phyloP scores from a whole-genome alignment of 2,329 filamentous ascomycete species.

The Zymoseptoria tritici region DNA sequence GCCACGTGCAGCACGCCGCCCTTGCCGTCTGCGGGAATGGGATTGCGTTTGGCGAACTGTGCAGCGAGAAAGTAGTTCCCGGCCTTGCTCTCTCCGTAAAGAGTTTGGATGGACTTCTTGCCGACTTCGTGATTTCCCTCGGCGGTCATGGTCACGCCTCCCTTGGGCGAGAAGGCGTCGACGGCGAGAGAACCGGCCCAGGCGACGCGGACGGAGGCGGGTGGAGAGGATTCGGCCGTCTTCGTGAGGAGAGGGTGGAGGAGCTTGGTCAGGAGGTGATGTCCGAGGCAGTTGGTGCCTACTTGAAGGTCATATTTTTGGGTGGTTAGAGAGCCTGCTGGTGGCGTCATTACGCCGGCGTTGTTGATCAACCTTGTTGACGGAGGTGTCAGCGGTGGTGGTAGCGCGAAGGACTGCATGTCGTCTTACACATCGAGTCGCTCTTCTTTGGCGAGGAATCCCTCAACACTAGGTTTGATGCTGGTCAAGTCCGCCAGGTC shows the following conservation, averaged over 20 bases:
- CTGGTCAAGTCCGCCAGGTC: conserved; percentile 35
- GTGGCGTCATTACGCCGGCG: conserved; percentile 27
- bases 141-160: conserved; percentile 11
- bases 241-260: conserved; percentile 25
- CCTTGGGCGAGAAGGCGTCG: conserved; percentile 13
- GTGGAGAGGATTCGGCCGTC: conserved; percentile 18
- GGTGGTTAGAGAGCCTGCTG: conserved; percentile 27
- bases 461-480: conserved; percentile 28
- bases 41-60: conserved; percentile 15
- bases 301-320: conserved; percentile 30
- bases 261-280: conserved; percentile 27
- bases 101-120: conserved; percentile 3
- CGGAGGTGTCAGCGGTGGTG: too few species aligned
- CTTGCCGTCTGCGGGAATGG: not conserved
- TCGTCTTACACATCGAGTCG: conserved; percentile 30
- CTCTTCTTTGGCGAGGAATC: conserved; percentile 30
- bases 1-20: conserved; percentile 21
- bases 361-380: conserved; percentile 27
- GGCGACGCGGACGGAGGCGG: conserved; percentile 24
- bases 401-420: too few species aligned
- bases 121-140: conserved; percentile 10
- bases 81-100: conserved; percentile 26
- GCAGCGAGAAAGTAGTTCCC: conserved; percentile 22
- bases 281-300: conserved; percentile 31
- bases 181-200: conserved; percentile 25